Evolutionary conservation across 805 yeast species (phyloP), one percentile per base, ranked within the genome.

Genomic region (Wickerhamomyces silvicola): DNA sequence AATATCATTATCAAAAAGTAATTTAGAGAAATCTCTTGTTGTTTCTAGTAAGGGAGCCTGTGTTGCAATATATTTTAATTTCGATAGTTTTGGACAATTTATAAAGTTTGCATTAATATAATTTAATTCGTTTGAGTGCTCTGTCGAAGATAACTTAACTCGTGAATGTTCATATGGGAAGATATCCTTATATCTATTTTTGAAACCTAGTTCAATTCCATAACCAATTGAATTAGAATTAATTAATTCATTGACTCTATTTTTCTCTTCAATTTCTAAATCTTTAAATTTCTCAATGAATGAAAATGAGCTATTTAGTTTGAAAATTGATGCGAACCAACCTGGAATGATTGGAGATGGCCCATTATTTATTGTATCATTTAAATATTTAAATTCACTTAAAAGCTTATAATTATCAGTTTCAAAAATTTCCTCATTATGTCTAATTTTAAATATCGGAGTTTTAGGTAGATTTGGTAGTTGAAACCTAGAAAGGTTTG

Each of bases 71-170:
- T 80, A 82, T 24, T 70, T 67, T 24, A 58, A 37, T 5, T 46
- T 30, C 2, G 43, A 32, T 7, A 42, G 17, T 2, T 36, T 35
- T 18, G 53, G 50, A 17, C 53, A 46, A 9, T 41, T 41, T 28
- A 84, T 57, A 58, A 84, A 81, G 16, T 88, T 84, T 1, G 97
- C 98, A 58, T 88, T 88, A 46, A 88, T 85, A 54, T 88, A 88
- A 52, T 79, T 84, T 35, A 15, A 31, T 7, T 33, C n/a, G n/a
- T n/a, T n/a, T n/a, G n/a, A n/a, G n/a, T n/a, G n/a, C n/a, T n/a
- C n/a, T n/a, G n/a, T n/a, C n/a, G n/a, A n/a, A n/a, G 57, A 54
- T 28, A 84, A 60, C 37, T 72, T 72, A 10, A 90, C 96, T 36
- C 96, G 65, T 4, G 94, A 72, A 48, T 83, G 90, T 50, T 84